Evolutionary conservation across 768 basidiomycete species (phyloP), one percentile per base, ranked within the genome.

Genomic region (Lentinula boryana): DNA sequence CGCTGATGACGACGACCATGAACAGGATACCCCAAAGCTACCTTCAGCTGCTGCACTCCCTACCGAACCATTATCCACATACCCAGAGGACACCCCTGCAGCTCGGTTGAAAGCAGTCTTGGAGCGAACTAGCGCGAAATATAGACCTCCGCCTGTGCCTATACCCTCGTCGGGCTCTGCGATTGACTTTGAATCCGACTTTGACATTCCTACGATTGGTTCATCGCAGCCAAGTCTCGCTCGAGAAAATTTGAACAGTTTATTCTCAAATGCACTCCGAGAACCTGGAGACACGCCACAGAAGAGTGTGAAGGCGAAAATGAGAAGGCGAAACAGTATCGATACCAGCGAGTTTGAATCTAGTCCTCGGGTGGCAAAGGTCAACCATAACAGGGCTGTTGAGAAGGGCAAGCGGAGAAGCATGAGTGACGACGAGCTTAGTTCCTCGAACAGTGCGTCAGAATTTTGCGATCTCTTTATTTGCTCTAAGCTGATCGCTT

Each of bases 401-500:
- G 75, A 72, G 62, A 85, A 79, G 69, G 78, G 76, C 9, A 82
- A 85, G 62, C 77, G 83, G 40, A 78, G 74, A 64, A 89, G 85
- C 67, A 62, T 85, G 64, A 88, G 86, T 66, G 88, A 89, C 64
- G 87, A 89, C 66, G 88, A 89, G 66, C 69, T 74, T 2, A 87
- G 86, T 38, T 78, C 78, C 63, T 66, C 68, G 36, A 70, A 77
- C 58, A 76, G 87, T 89, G 70, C 67, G 85, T 71, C 32, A 40
- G 35, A 32, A 21, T 18, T 35, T 53, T 55, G 38, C 40, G 18
- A 33, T 51, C 12, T 32, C 58, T n/a, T 18, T 2, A 59, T 4
- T 65, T 18, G 1, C 49, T 33, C 5, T 27, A 3, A 8, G 18
- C 35, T 31, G 18, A 38, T 21, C 6, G 48, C 13, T 23, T n/a